Evolutionary conservation across 495 filamentous ascomycete species (phyloP), one percentile per base, ranked within the genome.

Genomic region (Zalerion maritima): DNA sequence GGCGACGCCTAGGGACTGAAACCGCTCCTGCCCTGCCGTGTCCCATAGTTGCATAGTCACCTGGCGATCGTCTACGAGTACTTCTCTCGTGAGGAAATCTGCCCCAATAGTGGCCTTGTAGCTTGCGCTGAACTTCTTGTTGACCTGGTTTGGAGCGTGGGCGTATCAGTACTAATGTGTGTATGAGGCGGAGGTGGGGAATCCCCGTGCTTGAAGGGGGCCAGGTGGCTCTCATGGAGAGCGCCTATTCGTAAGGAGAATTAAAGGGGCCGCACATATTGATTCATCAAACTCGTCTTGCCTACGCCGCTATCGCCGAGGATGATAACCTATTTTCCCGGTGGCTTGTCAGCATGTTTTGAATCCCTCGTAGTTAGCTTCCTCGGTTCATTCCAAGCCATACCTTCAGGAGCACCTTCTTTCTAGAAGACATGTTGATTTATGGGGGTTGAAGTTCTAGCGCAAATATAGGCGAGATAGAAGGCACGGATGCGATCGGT

Each of bases 1-100:
- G 18, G 89, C 89, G 14, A 99, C 89, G 35, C 91, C 89, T 34
- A 99, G 61, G 18, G 86, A 94, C 54, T 99, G 89, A 48, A 99
- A 99, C 29, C 89, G 73, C 55, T 99, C 89, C 49, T 99, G 89
- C 12, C 89, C 89, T 9, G 89, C 89, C 4, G 89, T 99, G 55
- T 99, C 89, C 89, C 89, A 97, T 21, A 97, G 76, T 83, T 96
- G 91, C 85, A 99, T 94, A 18, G 89, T 96, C 31, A 96, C 89
- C 37, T 92, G 68, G 38, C 87, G 76, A 54, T 99, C 89, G 61
- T 96, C 91, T 18, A 99, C 85, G 32, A 94, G 58, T 3, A 99
- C 89, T 58, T 99, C 91, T 45, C 94, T 94, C 12, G 89, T 99
- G 35, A 99, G 67, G 62, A 99, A 99, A 53, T 99, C 89, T 35